Percentiles rank a stretch among this genome's conserved stretches.
These are phyloP conservation scores for Magnaporthales sp. DNA, from an alignment of 2,329 filamentous ascomycete genomes.

Conservation along the genomic window DNA sequence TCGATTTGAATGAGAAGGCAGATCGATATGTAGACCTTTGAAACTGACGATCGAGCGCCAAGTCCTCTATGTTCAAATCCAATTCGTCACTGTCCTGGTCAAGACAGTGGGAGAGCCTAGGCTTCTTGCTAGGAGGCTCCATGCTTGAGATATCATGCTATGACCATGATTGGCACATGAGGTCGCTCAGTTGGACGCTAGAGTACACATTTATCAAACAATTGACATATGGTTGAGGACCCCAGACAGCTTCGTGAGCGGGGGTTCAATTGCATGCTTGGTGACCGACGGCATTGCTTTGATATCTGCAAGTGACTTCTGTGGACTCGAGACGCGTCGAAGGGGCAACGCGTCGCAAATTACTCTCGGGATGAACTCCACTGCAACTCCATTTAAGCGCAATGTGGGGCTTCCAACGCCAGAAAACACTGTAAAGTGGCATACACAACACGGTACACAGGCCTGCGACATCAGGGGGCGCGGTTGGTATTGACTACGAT, in stretches of 20 bases:
- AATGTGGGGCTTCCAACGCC: neutral
- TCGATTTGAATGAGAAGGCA: conserved; percentile 66
- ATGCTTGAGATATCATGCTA: conserved; percentile 24
- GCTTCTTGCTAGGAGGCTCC: conserved; percentile 53
- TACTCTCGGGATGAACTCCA: too few species aligned
- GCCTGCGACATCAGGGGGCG: neutral
- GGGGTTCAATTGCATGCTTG: neutral
- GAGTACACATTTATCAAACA: neutral
- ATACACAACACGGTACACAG: neutral
- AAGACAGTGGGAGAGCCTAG: conserved; percentile 39
- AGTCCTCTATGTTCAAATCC: conserved; percentile 36
- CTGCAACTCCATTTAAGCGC: neutral
- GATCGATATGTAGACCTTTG: conserved; percentile 56
- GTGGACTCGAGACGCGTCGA: neutral
- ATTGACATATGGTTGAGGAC: neutral
- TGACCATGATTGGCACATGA: neutral
- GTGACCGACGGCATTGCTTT: neutral
- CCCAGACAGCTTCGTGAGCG: too few species aligned
- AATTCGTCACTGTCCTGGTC: conserved; percentile 31
- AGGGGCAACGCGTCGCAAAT: neutral
- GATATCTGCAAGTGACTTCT: neutral
- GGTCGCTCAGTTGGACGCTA: neutral
- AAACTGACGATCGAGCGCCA: conserved; percentile 48
- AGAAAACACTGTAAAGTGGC: neutral
- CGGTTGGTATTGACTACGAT: neutral